A percentile compares a stretch with the other conserved stretches of the same genome.
Conservation (phyloP, 2,329 filamentous ascomycete species). For the Hypoxylon rubiginosum region DNA sequence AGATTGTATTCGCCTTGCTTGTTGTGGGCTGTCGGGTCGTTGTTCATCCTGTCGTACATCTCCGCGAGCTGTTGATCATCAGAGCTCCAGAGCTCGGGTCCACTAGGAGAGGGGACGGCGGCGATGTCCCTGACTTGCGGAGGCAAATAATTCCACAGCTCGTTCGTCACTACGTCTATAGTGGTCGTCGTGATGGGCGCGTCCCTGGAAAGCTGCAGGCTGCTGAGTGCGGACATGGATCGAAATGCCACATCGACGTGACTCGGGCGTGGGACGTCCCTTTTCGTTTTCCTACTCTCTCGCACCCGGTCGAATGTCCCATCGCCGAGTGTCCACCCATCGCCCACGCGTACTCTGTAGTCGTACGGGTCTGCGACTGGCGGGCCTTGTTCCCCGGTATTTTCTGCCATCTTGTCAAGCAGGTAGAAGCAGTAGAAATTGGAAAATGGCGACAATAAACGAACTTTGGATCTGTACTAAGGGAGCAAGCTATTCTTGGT, state of each 20-base stretch:
- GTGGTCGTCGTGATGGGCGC: conserved; percentile 40
- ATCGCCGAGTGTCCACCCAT: conserved; percentile 46
- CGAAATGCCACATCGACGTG: conserved; percentile 32
- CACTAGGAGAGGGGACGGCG: conserved; percentile 39
- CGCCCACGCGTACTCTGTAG: conserved; percentile 42
- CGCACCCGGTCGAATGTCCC: conserved; percentile 43
- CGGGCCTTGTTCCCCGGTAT: too few species aligned
- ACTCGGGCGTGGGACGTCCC: conserved; percentile 42
- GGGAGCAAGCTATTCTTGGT: not conserved
- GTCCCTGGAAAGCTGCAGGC: conserved; percentile 45
- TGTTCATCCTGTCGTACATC: conserved; percentile 39
- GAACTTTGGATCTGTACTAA: too few species aligned
- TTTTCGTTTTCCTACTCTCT: conserved; percentile 39
- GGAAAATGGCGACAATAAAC: not conserved
- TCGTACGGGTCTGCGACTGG: conserved; percentile 11
- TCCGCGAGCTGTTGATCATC: not conserved
- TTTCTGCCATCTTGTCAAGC: not conserved
- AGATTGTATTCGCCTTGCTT: conserved; percentile 18
- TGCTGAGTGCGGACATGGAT: conserved; percentile 42
- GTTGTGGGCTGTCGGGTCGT: not conserved
- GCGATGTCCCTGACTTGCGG: conserved; percentile 14
- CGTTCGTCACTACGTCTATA: conserved; percentile 43
- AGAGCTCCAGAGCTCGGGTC: conserved; percentile 46
- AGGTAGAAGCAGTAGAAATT: not conserved
- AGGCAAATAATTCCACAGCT: conserved; percentile 46